Percentiles rank a stretch among this genome's conserved stretches.
Evolutionary conservation across 805 yeast species (phyloP).

Genomic region (Myxozyma vanderwaltii): DNA sequence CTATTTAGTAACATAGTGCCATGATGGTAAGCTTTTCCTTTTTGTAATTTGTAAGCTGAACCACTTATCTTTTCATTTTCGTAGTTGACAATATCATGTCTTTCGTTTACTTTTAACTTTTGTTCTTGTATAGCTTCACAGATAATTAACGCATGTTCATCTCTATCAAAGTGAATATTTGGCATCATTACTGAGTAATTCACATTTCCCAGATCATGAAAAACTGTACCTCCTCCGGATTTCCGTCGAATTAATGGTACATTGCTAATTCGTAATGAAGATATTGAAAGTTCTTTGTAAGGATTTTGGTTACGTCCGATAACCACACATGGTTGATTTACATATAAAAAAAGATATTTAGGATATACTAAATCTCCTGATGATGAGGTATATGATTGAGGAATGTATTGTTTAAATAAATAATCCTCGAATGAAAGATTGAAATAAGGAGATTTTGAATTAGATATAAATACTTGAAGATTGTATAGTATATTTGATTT

Average conservation of each 20-base stretch:
- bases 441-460: conserved; percentile 62
- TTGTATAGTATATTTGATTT: neutral
- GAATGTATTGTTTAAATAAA: conserved; percentile 58
- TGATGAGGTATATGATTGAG: conserved; percentile 2
- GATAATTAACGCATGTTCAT: conserved; percentile 52
- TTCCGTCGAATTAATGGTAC: conserved; percentile 75
- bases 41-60: conserved; percentile 84
- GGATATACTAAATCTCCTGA: conserved; percentile 18
- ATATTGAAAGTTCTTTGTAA: conserved; percentile 78
- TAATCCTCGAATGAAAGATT: conserved; percentile 84
- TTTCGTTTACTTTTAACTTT: conserved; percentile 56
- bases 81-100: conserved; percentile 76
- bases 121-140: conserved; percentile 43
- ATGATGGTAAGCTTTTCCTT: conserved; percentile 86
- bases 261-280: conserved; percentile 50
- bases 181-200: conserved; percentile 82
- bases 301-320: conserved; percentile 96
- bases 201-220: conserved; percentile 86
- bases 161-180: conserved; percentile 63
- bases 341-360: conserved; percentile 68
- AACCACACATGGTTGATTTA: conserved; percentile 83
- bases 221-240: conserved; percentile 97
- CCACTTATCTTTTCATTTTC: conserved; percentile 72
- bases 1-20: conserved; percentile 89
- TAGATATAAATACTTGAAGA: conserved; percentile 62